phyloP scores from a whole-genome alignment of 345 rosid genomes.

The Camelina sativa region DNA sequence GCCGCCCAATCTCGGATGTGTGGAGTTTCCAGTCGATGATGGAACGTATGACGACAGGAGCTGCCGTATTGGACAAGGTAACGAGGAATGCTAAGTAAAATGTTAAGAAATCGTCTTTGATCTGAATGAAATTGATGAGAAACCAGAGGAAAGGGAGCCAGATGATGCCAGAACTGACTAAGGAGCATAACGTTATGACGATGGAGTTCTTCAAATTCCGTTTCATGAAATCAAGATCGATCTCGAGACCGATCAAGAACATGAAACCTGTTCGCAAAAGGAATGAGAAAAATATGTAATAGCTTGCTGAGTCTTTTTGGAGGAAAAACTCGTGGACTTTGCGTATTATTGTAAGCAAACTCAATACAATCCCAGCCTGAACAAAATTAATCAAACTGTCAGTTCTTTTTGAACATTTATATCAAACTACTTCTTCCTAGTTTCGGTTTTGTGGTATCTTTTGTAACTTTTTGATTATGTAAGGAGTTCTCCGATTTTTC shows the following conservation, averaged over 20 bases:
- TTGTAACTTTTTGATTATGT: no score
- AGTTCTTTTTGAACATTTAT: slow-evolving; percentile 1
- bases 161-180: slow-evolving; percentile 45
- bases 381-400: slow-evolving; percentile 1
- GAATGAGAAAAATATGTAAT: slow-evolving; percentile 54
- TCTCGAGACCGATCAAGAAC: slow-evolving; percentile 81
- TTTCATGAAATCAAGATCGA: slow-evolving; percentile 58
- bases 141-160: slow-evolving; percentile 50
- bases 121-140: slow-evolving; percentile 38
- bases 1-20: slow-evolving; percentile 69
- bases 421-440: not conserved
- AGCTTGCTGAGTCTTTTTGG: slow-evolving; percentile 59
- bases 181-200: slow-evolving; percentile 55
- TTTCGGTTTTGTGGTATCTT: no score
- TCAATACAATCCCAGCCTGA: slow-evolving; percentile 81
- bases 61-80: slow-evolving; percentile 64
- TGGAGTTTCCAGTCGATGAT: slow-evolving; percentile 70
- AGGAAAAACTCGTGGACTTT: slow-evolving; percentile 52
- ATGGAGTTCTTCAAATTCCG: slow-evolving; percentile 56
- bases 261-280: slow-evolving; percentile 65
- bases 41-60: slow-evolving; percentile 69
- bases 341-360: slow-evolving; percentile 60
- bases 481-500: no score
- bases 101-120: slow-evolving; percentile 25
- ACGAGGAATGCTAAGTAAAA: slow-evolving; percentile 47